Base-by-base conservation (phyloP, 2,329 filamentous ascomycete species). In the Penicillium sp. region DNA sequence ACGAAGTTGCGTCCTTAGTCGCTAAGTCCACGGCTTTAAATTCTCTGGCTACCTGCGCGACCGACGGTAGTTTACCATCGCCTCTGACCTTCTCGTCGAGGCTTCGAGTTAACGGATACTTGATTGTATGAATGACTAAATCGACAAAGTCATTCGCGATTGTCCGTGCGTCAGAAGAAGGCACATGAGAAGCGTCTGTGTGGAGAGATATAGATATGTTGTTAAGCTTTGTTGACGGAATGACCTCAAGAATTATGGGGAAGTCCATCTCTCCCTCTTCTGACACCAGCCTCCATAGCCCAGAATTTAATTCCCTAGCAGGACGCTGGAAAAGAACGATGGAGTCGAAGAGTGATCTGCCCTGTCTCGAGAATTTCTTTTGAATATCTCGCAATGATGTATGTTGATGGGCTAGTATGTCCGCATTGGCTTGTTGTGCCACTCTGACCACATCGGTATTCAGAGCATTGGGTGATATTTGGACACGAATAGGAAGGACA, bases 321-420 rank as follows among this genome's bases (percentile, higher is more conserved):
- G 82, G 78, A 45, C 87, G 85, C 66, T 97, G 92, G 11, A 96
- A 76, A 49, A 97, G 82, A 16, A 97, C 76, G 28, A 96, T 73
- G 1, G 88, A 89, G 66, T 96, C 90, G 68, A 96, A 96, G 0
- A 96, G 74, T 12, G 78, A 79, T 18, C 73, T 72, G 1, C 80
- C 78, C 57, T 79, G 68, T 56, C 70, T 58, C 60, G 73, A 64
- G 65, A 76, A 61, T 63, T 78, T 73, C 1, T 74, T 74, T 63
- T 93, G 90, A 14, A 96, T 84, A 0, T 80, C 81, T 23, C 91
- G 83, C 24, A 96, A 73, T 1, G 90, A 83, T 0, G 87, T 89
- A 51, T 95, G 83, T 61, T 96, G 91, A 63, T 87, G 86, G 0
- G 80, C 77, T 18, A 93, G 64, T 2, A 85, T 72, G 0, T 85